Percentiles rank a stretch among this genome's conserved stretches.
Evolutionary conservation across 2,329 filamentous ascomycete genomes (phyloP).

Genomic region (Aspergillus fumigatiaffinis): DNA sequence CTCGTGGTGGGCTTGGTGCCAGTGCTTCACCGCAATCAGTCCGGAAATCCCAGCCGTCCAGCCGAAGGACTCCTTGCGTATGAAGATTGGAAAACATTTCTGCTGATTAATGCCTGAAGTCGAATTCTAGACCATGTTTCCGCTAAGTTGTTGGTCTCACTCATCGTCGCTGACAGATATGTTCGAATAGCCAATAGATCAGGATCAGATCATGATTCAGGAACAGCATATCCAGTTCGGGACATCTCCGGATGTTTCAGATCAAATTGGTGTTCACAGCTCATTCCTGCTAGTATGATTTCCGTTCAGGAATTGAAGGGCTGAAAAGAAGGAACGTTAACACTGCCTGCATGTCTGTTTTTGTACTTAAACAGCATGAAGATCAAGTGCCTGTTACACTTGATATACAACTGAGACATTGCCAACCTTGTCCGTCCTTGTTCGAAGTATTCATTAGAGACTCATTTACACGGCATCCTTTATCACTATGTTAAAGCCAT

Average conservation of each 20-base stretch:
- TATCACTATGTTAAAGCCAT: not conserved
- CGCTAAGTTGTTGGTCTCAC: not conserved
- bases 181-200: not conserved
- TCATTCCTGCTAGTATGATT: no score
- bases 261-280: no score
- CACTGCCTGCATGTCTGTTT: no score
- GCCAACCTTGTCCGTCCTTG: no score
- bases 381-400: no score
- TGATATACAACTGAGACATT: no score
- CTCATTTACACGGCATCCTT: not conserved
- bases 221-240: not conserved
- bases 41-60: not conserved
- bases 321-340: no score
- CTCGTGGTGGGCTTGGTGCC: not conserved
- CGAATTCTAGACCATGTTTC: not conserved
- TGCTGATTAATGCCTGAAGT: not conserved
- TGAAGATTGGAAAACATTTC: not conserved
- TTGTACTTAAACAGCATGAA: no score
- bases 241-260: no score
- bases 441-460: no score
- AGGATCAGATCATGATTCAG: not conserved
- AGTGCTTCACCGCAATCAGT: no score
- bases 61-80: not conserved
- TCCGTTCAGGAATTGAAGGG: no score
- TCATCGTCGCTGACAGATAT: not conserved